phyloP scores from a whole-genome alignment of 2,329 filamentous ascomycete genomes.

The Fusarium xylarioides region DNA sequence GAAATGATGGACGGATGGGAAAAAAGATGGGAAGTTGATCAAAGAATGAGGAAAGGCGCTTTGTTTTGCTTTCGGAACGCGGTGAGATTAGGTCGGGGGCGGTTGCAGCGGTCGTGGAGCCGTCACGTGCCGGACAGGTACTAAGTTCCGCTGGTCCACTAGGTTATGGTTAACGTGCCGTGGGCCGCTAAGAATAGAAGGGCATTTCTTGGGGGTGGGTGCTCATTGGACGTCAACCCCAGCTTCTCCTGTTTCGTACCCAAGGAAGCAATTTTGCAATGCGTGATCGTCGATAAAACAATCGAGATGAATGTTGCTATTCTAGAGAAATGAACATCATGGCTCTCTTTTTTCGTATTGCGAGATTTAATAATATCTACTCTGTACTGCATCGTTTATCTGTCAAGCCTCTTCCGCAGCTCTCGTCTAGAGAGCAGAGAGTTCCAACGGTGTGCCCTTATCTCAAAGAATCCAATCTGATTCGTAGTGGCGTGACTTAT shows the following conservation, averaged over 20 bases:
- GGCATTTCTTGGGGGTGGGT: background rate
- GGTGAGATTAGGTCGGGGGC: conserved; percentile 38
- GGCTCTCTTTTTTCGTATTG: conserved; percentile 3
- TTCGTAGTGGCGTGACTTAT: conserved; percentile 16
- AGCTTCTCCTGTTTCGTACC: conserved; percentile 38
- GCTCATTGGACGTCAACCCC: conserved; percentile 30
- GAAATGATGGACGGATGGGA: conserved; percentile 17
- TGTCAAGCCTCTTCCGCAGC: background rate
- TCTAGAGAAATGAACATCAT: background rate
- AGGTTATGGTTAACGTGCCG: conserved; percentile 18
- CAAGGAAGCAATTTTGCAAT: conserved; percentile 36
- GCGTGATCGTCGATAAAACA: conserved; percentile 29
- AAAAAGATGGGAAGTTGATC: conserved; percentile 10
- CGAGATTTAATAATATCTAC: conserved; percentile 7
- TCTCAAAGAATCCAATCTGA: background rate
- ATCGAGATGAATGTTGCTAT: conserved; percentile 20
- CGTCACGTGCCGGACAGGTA: conserved; percentile 33
- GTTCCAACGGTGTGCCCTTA: background rate
- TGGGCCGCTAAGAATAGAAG: conserved; percentile 38
- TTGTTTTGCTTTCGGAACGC: conserved; percentile 35
- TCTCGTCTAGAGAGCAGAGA: background rate
- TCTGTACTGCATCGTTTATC: background rate
- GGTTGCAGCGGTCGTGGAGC: conserved; percentile 11
- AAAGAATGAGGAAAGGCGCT: conserved; percentile 28
- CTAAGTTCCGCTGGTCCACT: conserved; percentile 31